Conservation (phyloP, 2,329 filamentous ascomycete species). For the Colletotrichum noveboracense region DNA sequence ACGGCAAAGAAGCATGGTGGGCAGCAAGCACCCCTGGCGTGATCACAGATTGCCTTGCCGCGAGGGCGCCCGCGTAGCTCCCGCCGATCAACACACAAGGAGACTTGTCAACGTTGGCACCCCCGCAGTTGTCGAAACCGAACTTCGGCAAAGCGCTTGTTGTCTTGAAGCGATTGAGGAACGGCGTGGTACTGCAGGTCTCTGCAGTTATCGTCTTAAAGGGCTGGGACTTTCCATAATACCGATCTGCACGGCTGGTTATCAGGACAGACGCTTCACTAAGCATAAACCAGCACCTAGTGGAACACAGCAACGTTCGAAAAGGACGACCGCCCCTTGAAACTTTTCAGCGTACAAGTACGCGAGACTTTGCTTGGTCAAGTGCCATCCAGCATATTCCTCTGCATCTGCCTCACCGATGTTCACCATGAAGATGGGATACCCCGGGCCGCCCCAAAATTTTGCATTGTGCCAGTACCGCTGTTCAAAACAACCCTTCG, state of each 20-base stretch:
- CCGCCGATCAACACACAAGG: conserved; percentile 59
- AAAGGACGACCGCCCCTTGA: conserved; percentile 8
- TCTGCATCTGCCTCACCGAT: not conserved
- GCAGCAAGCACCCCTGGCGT: conserved; percentile 56
- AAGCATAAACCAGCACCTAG: no score
- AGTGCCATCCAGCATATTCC: not conserved
- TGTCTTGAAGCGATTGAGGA: conserved; percentile 15
- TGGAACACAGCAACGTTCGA: not conserved
- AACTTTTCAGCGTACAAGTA: conserved; percentile 2
- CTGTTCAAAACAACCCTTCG: conserved; percentile 14
- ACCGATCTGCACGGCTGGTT: conserved; percentile 3
- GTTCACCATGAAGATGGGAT: conserved; percentile 13
- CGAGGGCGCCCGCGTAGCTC: conserved; percentile 55
- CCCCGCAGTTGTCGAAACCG: conserved; percentile 37
- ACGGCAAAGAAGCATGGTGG: conserved; percentile 55
- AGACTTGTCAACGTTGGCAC: conserved; percentile 41
- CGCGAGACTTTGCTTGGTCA: not conserved
- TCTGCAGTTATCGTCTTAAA: conserved; percentile 15
- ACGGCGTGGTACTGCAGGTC: conserved; percentile 17
- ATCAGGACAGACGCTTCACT: not conserved
- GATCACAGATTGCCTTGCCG: conserved; percentile 51
- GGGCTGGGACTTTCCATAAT: conserved; percentile 9
- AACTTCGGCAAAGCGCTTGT: conserved; percentile 30
- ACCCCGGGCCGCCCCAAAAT: conserved; percentile 8
- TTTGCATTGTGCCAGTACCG: conserved; percentile 16